These are phyloP conservation scores for Fusarium sp. DNA, from an alignment of 2,329 filamentous ascomycete species.

Conservation along the genomic window DNA sequence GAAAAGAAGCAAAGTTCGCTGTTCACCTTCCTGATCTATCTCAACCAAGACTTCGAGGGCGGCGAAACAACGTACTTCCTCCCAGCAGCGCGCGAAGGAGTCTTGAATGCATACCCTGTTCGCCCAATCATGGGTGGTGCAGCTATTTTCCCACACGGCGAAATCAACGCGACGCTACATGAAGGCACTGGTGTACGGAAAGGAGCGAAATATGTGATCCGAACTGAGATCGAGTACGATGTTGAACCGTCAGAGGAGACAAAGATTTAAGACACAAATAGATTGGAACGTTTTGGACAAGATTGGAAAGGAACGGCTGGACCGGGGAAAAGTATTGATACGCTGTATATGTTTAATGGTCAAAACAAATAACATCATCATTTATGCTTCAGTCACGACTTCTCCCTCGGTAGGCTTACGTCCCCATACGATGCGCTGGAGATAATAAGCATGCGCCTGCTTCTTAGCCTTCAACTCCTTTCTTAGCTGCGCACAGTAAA, in stretches of 20 bases:
- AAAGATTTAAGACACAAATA: slow-evolving; percentile 2
- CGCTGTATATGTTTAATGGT: slow-evolving; percentile 28
- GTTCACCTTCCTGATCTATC: slow-evolving; percentile 76
- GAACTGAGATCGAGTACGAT: slow-evolving; percentile 79
- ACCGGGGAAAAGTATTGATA: slow-evolving; percentile 24
- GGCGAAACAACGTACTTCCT: slow-evolving; percentile 80
- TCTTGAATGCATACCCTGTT: slow-evolving; percentile 76
- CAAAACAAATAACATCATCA: background rate
- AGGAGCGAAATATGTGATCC: slow-evolving; percentile 75
- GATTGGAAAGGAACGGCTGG: slow-evolving; percentile 25
- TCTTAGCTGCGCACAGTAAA: slow-evolving; percentile 51
- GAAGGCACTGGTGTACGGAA: slow-evolving; percentile 78
- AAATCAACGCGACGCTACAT: slow-evolving; percentile 73
- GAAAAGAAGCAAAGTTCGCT: slow-evolving; percentile 72
- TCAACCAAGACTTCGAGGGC: slow-evolving; percentile 78
- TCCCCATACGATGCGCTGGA: slow-evolving; percentile 46
- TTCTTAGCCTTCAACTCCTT: slow-evolving; percentile 47
- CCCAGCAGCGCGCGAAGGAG: slow-evolving; percentile 72
- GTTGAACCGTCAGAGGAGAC: slow-evolving; percentile 55
- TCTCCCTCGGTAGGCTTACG: slow-evolving; percentile 30
- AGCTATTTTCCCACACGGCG: slow-evolving; percentile 77
- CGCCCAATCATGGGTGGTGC: slow-evolving; percentile 76
- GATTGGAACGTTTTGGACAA: slow-evolving; percentile 7
- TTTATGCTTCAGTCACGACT: background rate
- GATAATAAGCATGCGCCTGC: slow-evolving; percentile 47